phyloP scores from a whole-genome alignment of 768 basidiomycete species.

The Russula lepida region DNA sequence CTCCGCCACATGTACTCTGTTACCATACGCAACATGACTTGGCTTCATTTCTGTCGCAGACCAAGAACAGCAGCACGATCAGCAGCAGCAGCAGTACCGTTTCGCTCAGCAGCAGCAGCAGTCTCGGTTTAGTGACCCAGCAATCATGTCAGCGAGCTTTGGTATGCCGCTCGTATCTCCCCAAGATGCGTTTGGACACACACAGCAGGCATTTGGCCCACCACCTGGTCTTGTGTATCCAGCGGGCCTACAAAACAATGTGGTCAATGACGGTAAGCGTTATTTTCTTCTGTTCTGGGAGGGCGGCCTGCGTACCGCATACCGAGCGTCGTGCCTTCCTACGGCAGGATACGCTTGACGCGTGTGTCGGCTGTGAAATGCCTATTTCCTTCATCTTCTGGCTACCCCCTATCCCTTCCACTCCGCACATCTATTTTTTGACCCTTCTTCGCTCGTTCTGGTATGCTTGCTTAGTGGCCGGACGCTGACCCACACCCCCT shows the following conservation, averaged over 20 bases:
- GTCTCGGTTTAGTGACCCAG: conserved; percentile 14
- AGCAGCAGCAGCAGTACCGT: conserved; percentile 25
- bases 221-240: conserved; percentile 56
- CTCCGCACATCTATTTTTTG: neutral
- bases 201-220: conserved; percentile 34
- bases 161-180: neutral
- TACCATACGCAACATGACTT: conserved; percentile 22
- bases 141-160: conserved; percentile 17
- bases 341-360: conserved; percentile 1
- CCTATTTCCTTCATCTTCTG: neutral
- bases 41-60: conserved; percentile 27
- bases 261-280: conserved; percentile 20
- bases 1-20: conserved; percentile 22
- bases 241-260: conserved; percentile 28
- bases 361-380: conserved; percentile 1
- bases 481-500: conserved; percentile 20
- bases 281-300: neutral
- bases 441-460: conserved; percentile 10
- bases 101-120: conserved; percentile 22
- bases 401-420: neutral
- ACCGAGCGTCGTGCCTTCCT: conserved; percentile 14
- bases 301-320: conserved; percentile 7
- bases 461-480: conserved; percentile 12
- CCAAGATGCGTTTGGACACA: conserved; percentile 7
- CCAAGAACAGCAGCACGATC: conserved; percentile 28